phyloP scores from a whole-genome alignment of 768 basidiomycete species.

The Lactarius indigo region DNA sequence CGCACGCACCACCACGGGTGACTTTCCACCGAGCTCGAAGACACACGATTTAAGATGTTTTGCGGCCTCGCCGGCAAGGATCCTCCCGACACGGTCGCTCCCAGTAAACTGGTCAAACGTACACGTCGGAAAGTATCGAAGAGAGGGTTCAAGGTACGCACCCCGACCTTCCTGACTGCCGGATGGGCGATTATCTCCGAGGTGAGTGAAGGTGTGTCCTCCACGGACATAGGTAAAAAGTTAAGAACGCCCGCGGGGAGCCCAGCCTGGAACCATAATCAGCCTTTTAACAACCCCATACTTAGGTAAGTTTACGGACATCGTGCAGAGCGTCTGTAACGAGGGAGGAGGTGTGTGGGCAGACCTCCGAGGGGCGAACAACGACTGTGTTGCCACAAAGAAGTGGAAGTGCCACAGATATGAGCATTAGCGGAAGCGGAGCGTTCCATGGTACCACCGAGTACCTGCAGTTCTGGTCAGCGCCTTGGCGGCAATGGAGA shows the following conservation, averaged over 20 bases:
- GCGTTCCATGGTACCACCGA: slow-evolving; percentile 58
- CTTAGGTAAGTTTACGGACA: slow-evolving; percentile 19
- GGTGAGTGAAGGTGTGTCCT: slow-evolving; percentile 42
- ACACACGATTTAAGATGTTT: slow-evolving; percentile 54
- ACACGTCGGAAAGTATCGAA: background rate
- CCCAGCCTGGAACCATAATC: slow-evolving; percentile 41
- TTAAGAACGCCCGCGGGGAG: slow-evolving; percentile 59
- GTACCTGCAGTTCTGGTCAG: slow-evolving; percentile 34
- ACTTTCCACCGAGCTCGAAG: slow-evolving; percentile 54
- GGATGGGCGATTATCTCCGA: slow-evolving; percentile 56
- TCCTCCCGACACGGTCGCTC: slow-evolving; percentile 50
- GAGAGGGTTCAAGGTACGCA: slow-evolving; percentile 27
- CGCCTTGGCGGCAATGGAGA: background rate
- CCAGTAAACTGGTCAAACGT: slow-evolving; percentile 49
- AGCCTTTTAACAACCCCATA: background rate
- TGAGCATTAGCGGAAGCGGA: slow-evolving; percentile 42
- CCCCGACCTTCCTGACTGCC: slow-evolving; percentile 50
- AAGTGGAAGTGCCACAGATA: slow-evolving; percentile 45
- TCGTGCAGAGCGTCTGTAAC: slow-evolving; percentile 48
- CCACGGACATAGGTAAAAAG: slow-evolving; percentile 45
- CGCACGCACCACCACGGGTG: slow-evolving; percentile 46
- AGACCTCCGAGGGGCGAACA: slow-evolving; percentile 49
- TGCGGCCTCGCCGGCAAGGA: slow-evolving; percentile 52
- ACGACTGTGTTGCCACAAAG: slow-evolving; percentile 57
- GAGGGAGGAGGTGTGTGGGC: slow-evolving; percentile 45